Percentiles rank a stretch among this genome's conserved stretches.
Evolutionary conservation across 2,329 filamentous ascomycete species (phyloP).

Genomic region (Westerdykella aurantiaca): DNA sequence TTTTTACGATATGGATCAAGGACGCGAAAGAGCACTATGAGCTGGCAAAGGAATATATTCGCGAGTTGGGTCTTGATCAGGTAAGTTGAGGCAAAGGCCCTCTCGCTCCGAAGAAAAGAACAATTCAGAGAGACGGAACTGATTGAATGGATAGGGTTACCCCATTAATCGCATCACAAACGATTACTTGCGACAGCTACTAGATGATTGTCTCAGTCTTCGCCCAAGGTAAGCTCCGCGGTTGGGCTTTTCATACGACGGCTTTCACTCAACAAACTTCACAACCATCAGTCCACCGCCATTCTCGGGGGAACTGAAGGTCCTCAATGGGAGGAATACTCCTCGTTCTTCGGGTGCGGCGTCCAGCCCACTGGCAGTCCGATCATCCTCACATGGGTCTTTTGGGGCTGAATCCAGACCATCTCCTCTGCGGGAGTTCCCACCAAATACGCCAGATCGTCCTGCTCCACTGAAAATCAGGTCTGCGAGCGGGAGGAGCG

Average conservation of each 20-base stretch:
- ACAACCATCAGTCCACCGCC: too few species aligned
- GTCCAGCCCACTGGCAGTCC: neutral
- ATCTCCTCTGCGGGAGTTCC: neutral
- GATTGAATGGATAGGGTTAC: conserved; percentile 6
- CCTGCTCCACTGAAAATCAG: conserved; percentile 20
- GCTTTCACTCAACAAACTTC: too few species aligned
- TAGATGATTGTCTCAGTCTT: conserved; percentile 4
- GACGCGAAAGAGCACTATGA: conserved; percentile 17
- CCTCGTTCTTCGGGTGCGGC: too few species aligned
- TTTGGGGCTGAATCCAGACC: neutral
- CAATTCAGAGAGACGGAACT: neutral
- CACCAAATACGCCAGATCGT: conserved; percentile 18
- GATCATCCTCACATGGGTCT: too few species aligned
- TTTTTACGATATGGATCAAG: conserved; percentile 24
- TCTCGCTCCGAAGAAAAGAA: too few species aligned
- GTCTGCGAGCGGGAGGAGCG: conserved; percentile 4
- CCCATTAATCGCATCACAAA: conserved; percentile 7
- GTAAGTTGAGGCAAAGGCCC: conserved; percentile 6
- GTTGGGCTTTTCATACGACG: too few species aligned
- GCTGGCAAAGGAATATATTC: conserved; percentile 18
- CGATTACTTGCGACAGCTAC: conserved; percentile 4
- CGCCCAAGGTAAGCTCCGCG: conserved; percentile 4
- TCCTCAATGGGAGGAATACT: too few species aligned
- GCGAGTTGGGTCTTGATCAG: conserved; percentile 25
- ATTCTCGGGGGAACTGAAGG: too few species aligned